Percentiles rank a stretch among this genome's conserved stretches.
Evolutionary conservation across 768 basidiomycete genomes (phyloP).

Genomic region (Phaffia tasmanica): DNA sequence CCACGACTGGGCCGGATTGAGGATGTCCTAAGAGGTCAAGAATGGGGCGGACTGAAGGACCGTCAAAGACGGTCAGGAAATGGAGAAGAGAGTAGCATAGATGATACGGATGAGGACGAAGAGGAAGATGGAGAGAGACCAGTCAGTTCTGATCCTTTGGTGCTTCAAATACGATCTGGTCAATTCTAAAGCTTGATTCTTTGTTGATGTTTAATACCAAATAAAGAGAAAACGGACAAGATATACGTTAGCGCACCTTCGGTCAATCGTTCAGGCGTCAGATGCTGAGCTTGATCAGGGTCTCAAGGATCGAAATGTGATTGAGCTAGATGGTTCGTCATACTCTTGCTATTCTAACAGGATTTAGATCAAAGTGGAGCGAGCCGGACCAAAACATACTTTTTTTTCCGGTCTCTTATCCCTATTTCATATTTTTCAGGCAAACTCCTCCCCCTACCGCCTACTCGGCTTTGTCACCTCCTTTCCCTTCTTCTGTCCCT

Average conservation of each 20-base stretch:
- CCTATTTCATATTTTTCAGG: conserved; percentile 3
- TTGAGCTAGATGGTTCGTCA: conserved; percentile 9
- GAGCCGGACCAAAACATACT: not conserved
- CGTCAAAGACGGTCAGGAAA: too few relatives aligned
- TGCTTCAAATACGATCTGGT: not conserved
- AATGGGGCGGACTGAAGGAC: conserved; percentile 16
- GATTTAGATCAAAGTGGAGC: not conserved
- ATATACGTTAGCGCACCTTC: conserved; percentile 18
- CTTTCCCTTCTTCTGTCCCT: conserved; percentile 20
- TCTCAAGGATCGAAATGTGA: conserved; percentile 17
- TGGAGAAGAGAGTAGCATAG: not conserved
- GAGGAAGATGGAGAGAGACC: conserved; percentile 13
- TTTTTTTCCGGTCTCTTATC: too few relatives aligned
- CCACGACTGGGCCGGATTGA: conserved; percentile 61
- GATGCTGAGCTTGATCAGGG: conserved; percentile 15
- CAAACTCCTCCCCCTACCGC: conserved; percentile 15
- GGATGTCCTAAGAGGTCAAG: conserved; percentile 41
- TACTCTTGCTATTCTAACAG: not conserved
- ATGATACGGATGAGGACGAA: not conserved
- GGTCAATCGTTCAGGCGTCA: conserved; percentile 20
- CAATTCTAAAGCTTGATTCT: not conserved
- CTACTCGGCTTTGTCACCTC: conserved; percentile 3
- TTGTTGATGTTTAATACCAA: not conserved
- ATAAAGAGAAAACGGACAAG: conserved; percentile 15
- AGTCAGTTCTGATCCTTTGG: not conserved